Evolutionary conservation across 75 land plant genomes (phyloP).

Genomic region (Pinus tabuliformis): DNA sequence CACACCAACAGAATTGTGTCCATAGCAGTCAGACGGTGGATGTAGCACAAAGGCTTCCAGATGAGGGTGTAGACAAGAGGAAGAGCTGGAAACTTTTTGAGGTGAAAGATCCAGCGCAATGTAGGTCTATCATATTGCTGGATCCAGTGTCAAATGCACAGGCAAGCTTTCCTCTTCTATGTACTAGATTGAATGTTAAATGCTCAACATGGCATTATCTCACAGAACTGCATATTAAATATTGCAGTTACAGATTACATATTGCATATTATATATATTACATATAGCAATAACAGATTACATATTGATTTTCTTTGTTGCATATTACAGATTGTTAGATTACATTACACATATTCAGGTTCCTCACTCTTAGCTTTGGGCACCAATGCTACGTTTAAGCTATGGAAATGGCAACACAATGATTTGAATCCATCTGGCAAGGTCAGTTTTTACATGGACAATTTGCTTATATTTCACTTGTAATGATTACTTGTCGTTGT

Average conservation of each 20-base stretch:
- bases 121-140: neutral
- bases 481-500: neutral
- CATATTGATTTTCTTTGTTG: neutral
- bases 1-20: too few relatives aligned
- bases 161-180: neutral
- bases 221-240: neutral
- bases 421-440: neutral
- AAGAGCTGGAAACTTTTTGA: neutral
- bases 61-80: neutral
- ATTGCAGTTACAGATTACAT: too few relatives aligned
- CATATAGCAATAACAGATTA: too few relatives aligned
- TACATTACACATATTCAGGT: neutral
- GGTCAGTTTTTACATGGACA: neutral
- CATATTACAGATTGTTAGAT: constrained; percentile 2
- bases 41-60: neutral
- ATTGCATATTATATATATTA: too few relatives aligned
- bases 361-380: neutral
- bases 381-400: neutral
- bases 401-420: neutral
- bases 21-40: neutral
- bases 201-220: neutral
- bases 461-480: neutral
- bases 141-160: neutral
- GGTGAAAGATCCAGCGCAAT: neutral
- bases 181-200: neutral